These are phyloP conservation scores for Cladosporium oxysporum DNA, from an alignment of 2,329 filamentous ascomycete genomes.

Conservation along the genomic window DNA sequence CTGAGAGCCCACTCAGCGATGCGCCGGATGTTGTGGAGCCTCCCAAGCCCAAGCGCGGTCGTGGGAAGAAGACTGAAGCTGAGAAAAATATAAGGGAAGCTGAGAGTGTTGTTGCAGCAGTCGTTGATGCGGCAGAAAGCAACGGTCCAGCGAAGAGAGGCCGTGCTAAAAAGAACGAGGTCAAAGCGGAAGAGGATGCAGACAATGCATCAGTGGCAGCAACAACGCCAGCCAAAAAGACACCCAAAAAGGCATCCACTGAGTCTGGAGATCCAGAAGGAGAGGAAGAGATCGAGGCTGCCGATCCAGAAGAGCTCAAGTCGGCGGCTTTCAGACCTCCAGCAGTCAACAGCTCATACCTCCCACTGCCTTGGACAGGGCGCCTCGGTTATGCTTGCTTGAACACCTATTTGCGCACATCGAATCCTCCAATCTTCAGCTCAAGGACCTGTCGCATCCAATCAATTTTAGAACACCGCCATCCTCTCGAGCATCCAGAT, in stretches of 20 bases:
- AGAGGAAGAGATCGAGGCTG: conserved; percentile 51
- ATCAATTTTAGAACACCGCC: conserved; percentile 84
- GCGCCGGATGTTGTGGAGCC: conserved; percentile 37
- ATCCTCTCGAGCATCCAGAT: conserved; percentile 74
- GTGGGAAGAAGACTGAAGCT: conserved; percentile 23
- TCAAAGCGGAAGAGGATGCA: conserved; percentile 21
- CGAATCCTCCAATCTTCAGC: conserved; percentile 82
- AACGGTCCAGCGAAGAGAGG: conserved; percentile 21
- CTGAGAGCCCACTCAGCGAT: conserved; percentile 40
- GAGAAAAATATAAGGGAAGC: conserved; percentile 25
- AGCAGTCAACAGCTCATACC: conserved; percentile 76
- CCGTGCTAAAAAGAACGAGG: conserved; percentile 20
- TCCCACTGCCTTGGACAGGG: conserved; percentile 89
- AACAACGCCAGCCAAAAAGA: conserved; percentile 28
- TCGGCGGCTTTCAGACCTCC: conserved; percentile 65
- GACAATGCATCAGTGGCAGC: conserved; percentile 19
- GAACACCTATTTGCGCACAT: conserved; percentile 83
- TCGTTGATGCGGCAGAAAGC: conserved; percentile 21
- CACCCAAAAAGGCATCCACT: conserved; percentile 25
- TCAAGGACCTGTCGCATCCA: conserved; percentile 89
- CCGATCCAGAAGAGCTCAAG: conserved; percentile 59
- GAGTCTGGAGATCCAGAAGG: conserved; percentile 53
- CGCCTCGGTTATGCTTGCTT: conserved; percentile 88
- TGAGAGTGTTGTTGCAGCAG: conserved; percentile 23
- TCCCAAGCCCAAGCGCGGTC: conserved; percentile 29